Percentiles rank a stretch among this genome's conserved stretches.
Conservation (phyloP, 208 protist species). For the Trypanosoma mega region DNA sequence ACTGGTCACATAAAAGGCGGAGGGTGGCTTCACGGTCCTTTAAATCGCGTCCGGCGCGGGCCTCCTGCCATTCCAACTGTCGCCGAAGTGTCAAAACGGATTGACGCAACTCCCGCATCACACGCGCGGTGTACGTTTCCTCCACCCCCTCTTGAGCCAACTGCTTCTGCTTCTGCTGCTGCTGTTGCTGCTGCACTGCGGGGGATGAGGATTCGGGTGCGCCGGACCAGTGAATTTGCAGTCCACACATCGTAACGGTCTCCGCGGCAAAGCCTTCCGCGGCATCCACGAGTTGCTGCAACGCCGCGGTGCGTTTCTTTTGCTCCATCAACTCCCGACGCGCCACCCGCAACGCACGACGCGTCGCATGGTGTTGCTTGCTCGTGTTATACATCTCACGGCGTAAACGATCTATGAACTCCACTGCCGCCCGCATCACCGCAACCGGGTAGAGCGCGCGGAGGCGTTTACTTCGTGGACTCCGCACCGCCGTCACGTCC, state of each 20-base stretch:
- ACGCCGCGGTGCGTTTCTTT: neutral
- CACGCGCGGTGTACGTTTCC: slow-evolving; percentile 5
- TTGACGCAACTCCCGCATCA: slow-evolving; percentile 8
- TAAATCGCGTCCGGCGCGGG: neutral
- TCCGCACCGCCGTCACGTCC: neutral
- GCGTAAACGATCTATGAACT: slow-evolving; percentile 14
- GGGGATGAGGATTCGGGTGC: neutral
- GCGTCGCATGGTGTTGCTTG: neutral
- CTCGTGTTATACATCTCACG: neutral
- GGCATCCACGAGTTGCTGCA: slow-evolving; percentile 1
- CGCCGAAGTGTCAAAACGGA: neutral
- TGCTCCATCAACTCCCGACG: neutral
- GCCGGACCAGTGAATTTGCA: neutral
- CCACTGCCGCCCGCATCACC: slow-evolving; percentile 10
- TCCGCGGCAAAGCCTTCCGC: slow-evolving; percentile 7
- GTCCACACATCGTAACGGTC: slow-evolving; percentile 1
- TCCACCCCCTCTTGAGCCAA: neutral
- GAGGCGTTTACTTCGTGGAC: no score
- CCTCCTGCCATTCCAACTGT: slow-evolving; percentile 16
- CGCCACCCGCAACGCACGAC: slow-evolving; percentile 1
- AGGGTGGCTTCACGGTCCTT: slow-evolving; percentile 5
- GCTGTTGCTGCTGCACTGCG: no score
- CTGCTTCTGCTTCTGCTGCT: neutral
- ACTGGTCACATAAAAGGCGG: slow-evolving; percentile 2
- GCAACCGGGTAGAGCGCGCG: neutral